phyloP scores from a whole-genome alignment of 1,284 basidiomycete genomes.

The Austroboletus rostrupii region DNA sequence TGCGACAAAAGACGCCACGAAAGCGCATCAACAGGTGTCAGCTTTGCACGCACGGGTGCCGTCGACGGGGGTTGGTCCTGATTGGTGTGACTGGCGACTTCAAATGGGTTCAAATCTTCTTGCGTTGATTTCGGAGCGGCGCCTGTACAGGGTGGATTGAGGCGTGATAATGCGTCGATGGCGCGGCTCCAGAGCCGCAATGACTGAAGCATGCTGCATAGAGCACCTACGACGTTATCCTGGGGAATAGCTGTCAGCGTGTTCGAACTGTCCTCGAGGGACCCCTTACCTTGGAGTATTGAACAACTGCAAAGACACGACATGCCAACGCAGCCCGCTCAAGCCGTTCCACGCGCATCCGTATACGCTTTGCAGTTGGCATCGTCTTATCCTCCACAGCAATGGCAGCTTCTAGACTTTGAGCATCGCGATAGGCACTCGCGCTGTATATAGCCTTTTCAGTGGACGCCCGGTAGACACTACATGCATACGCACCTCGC shows the following conservation, averaged over 20 bases:
- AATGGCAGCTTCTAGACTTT: constrained; percentile 40
- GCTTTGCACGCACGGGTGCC: constrained; percentile 3
- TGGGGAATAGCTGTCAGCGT: constrained; percentile 29
- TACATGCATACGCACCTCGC: constrained; percentile 49
- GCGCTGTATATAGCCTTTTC: constrained; percentile 36
- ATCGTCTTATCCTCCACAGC: constrained; percentile 44
- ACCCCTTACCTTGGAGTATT: constrained; percentile 56
- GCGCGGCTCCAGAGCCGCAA: constrained; percentile 81
- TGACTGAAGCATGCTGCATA: constrained; percentile 65
- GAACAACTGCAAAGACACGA: constrained; percentile 62
- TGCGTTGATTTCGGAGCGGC: constrained; percentile 24
- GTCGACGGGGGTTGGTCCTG: constrained; percentile 31
- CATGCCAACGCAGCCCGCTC: constrained; percentile 73
- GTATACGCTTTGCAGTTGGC: constrained; percentile 54
- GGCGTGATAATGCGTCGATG: constrained; percentile 62
- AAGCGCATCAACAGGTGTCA: constrained; percentile 43
- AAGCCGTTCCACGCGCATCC: constrained; percentile 52
- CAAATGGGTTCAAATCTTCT: constrained; percentile 60
- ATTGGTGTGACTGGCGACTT: constrained; percentile 35
- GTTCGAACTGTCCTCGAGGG: neutral
- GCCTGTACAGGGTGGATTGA: constrained; percentile 39
- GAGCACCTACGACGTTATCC: constrained; percentile 62
- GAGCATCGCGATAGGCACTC: constrained; percentile 56
- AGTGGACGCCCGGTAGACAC: neutral
- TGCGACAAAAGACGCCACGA: constrained; percentile 77